Conservation (phyloP, 768 basidiomycete species). For the Tulasnella sp. region DNA sequence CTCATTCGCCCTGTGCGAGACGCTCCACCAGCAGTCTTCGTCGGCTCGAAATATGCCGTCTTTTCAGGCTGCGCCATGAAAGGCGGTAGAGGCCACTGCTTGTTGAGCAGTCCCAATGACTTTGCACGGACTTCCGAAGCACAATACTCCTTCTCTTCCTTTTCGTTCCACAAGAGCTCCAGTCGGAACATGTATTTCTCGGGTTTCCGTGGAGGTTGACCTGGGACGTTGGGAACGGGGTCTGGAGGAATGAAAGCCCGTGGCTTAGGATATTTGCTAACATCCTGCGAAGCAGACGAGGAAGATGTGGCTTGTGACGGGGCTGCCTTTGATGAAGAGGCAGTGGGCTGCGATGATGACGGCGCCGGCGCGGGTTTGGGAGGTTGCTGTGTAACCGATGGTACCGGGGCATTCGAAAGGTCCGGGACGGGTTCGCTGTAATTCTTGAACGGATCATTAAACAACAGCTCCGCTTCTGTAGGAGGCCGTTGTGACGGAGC, state of each 20-base stretch:
- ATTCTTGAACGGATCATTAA: conserved; percentile 48
- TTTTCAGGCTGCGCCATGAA: conserved; percentile 38
- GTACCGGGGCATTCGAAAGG: conserved; percentile 20
- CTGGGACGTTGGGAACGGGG: conserved; percentile 46
- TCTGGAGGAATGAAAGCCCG: conserved; percentile 67
- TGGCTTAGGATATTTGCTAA: conserved; percentile 57
- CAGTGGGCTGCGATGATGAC: background rate
- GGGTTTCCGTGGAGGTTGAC: conserved; percentile 58
- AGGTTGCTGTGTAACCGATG: background rate
- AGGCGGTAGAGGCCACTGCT: conserved; percentile 78
- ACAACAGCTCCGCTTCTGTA: conserved; percentile 48
- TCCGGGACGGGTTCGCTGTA: conserved; percentile 39
- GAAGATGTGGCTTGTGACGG: conserved; percentile 37
- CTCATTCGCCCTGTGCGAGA: conserved; percentile 47
- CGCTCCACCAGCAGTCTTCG: conserved; percentile 62
- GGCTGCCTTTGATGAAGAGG: conserved; percentile 29
- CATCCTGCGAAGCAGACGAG: conserved; percentile 36
- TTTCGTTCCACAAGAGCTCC: conserved; percentile 66
- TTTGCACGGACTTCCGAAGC: conserved; percentile 81
- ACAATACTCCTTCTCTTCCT: conserved; percentile 78
- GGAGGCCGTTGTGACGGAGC: conserved; percentile 34
- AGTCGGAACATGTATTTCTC: conserved; percentile 74
- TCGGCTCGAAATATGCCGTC: conserved; percentile 45
- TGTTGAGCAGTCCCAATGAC: conserved; percentile 79
- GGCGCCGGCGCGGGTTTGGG: background rate